Base-by-base conservation (phyloP, 106 monocot species). In the Dendrobium chrysotoxum region DNA sequence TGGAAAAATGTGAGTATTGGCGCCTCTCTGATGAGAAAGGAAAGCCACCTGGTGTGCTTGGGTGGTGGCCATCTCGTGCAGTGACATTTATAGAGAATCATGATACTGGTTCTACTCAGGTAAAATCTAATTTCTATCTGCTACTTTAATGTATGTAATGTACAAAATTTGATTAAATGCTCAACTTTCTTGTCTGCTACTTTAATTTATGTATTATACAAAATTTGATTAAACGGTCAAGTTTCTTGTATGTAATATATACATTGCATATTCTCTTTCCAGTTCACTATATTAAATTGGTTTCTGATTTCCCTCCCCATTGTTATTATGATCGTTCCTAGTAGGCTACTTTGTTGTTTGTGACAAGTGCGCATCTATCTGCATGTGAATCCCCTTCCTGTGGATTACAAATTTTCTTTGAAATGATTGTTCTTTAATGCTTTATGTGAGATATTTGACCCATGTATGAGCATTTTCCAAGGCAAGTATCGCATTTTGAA, bases 31-130 rank as follows among this genome's bases (percentile, higher is more conserved):
- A 92, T 77, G 81, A 80, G 39, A 89, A 92, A 82, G 89, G 89
- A 82, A 89, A 92, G 74, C 92, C 92, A 16, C 89, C 92, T 44
- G 92, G 92, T 2, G 92, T 92, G 16, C 57, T 92, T 44, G 92
- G 92, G 35, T 92, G 92, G 92, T 92, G 92, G 92, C 85, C 92
- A 70, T 92, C 92, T 80, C 92, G 92, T 82, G 92, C 92, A 42
- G 89, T 92, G 75, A 92, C 92, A 28, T 92, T 92, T 58, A 92
- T 92, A 74, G 92, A 92, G 85, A 92, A 92, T 82, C 92, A 92
- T 86, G 92, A 92, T 71, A 92, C 92, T 78, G 92, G 92, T 73
- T 92, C 92, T 77, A 92, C 92, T 75, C 82, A 86, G 86, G 79
- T 82, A 86, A 67, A 66, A 2, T 55, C 21, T 40, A 67, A 40